Conservation (phyloP, 2,329 filamentous ascomycete genomes). For the Colletotrichum cuscutae region DNA sequence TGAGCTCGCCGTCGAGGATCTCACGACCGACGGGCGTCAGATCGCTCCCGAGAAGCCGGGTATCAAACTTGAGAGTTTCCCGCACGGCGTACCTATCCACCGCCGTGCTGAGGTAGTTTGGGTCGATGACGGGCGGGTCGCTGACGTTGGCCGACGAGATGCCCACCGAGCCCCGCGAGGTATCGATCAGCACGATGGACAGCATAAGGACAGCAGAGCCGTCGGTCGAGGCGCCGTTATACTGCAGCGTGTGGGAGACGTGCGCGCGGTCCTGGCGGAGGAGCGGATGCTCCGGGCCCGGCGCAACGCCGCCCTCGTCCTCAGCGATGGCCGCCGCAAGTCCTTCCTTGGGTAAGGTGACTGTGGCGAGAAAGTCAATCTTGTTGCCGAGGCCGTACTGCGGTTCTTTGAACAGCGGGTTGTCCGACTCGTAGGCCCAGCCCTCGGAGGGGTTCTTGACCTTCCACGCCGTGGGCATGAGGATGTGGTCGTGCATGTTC, state of each 20-base stretch:
- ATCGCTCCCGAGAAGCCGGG: slow-evolving; percentile 37
- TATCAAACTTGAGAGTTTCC: slow-evolving; percentile 40
- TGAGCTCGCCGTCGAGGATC: slow-evolving; percentile 40
- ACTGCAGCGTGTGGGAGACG: slow-evolving; percentile 6
- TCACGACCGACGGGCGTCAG: slow-evolving; percentile 35
- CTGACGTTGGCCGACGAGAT: neutral
- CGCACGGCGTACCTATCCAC: slow-evolving; percentile 39
- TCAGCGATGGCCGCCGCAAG: slow-evolving; percentile 45
- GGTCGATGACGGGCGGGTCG: neutral
- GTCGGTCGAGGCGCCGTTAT: slow-evolving; percentile 20
- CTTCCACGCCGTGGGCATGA: slow-evolving; percentile 42
- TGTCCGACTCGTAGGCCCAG: slow-evolving; percentile 42
- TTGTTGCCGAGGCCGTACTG: slow-evolving; percentile 50
- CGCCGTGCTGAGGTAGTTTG: neutral
- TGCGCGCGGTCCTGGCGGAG: slow-evolving; percentile 36
- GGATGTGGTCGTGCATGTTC: slow-evolving; percentile 63
- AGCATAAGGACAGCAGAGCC: slow-evolving; percentile 32
- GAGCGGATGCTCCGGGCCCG: slow-evolving; percentile 45
- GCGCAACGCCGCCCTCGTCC: slow-evolving; percentile 40
- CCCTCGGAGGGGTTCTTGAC: slow-evolving; percentile 46
- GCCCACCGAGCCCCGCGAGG: neutral
- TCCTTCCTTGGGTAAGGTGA: slow-evolving; percentile 40
- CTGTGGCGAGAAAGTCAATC: slow-evolving; percentile 48
- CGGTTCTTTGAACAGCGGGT: slow-evolving; percentile 45
- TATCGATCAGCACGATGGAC: slow-evolving; percentile 27